Conservation (phyloP, 1,284 basidiomycete genomes). For the Pulveroboletus sp. region DNA sequence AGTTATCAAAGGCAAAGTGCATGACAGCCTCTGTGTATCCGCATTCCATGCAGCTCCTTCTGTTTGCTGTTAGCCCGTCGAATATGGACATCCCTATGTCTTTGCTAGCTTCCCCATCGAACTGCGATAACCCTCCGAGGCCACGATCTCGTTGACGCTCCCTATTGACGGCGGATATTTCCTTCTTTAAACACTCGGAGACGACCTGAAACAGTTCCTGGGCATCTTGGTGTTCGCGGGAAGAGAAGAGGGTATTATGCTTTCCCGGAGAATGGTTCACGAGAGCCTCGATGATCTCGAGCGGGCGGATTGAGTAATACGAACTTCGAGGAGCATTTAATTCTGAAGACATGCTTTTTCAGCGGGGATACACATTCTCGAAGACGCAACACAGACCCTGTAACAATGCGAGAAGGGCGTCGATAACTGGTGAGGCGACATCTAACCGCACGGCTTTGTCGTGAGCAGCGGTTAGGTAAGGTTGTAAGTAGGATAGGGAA, state of each 20-base stretch:
- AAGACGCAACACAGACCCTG: conserved; percentile 43
- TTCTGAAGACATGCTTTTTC: conserved; percentile 38
- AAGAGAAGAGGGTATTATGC: conserved; percentile 67
- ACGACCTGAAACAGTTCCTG: conserved; percentile 93
- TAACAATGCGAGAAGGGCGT: conserved; percentile 68
- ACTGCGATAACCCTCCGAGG: conserved; percentile 47
- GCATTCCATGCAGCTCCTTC: conserved; percentile 76
- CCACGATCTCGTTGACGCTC: conserved; percentile 67
- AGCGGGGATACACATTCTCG: conserved; percentile 6
- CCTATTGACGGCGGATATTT: conserved; percentile 60
- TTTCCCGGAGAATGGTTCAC: conserved; percentile 52
- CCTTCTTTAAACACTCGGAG: conserved; percentile 83
- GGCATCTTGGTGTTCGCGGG: conserved; percentile 91
- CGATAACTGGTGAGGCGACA: conserved; percentile 79
- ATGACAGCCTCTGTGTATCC: conserved; percentile 88
- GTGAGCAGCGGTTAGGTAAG: conserved; percentile 71
- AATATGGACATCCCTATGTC: conserved; percentile 66
- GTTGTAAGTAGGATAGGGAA: conserved; percentile 73
- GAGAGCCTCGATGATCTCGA: conserved; percentile 68
- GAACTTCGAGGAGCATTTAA: conserved; percentile 67
- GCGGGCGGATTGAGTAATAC: conserved; percentile 62
- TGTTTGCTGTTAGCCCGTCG: conserved; percentile 79
- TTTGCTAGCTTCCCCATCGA: conserved; percentile 32
- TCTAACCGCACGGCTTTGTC: conserved; percentile 71
- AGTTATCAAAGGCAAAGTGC: conserved; percentile 81